A percentile compares a stretch with the other conserved stretches of the same genome.
Evolutionary conservation across 352 stramenopile species (phyloP).

Genomic region (Phytophthora parvispora): DNA sequence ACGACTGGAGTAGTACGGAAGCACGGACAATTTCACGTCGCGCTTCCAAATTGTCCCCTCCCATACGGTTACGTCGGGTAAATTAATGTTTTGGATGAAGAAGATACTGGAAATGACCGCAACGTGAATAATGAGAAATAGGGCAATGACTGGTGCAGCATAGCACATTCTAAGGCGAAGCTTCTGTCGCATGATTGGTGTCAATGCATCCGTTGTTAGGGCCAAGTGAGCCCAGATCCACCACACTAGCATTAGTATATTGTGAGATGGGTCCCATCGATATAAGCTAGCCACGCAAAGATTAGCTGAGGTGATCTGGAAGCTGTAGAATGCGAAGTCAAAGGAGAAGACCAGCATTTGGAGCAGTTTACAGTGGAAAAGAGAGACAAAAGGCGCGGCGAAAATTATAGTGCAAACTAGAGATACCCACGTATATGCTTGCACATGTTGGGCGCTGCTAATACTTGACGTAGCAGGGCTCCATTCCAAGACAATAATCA

Average conservation of each 20-base stretch:
- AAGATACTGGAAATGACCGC: background rate
- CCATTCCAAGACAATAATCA: background rate
- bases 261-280: slow-evolving; percentile 4
- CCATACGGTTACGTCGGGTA: background rate
- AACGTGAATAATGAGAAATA: background rate
- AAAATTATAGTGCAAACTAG: slow-evolving; percentile 7
- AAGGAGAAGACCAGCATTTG: slow-evolving; percentile 36
- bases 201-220: slow-evolving; percentile 32
- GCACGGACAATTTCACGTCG: background rate
- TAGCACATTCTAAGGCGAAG: background rate
- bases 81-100: background rate
- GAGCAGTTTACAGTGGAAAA: slow-evolving; percentile 30
- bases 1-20: slow-evolving; percentile 1
- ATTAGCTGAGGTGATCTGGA: slow-evolving; percentile 30
- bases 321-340: slow-evolving; percentile 42
- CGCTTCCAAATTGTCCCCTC: background rate
- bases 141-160: background rate
- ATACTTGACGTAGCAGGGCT: background rate
- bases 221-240: slow-evolving; percentile 31
- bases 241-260: slow-evolving; percentile 2
- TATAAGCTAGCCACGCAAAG: slow-evolving; percentile 22
- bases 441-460: background rate
- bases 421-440: background rate
- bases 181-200: slow-evolving; percentile 27
- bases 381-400: background rate